Evolutionary conservation across 2,329 filamentous ascomycete species (phyloP), one percentile per base, ranked within the genome.

Genomic region (Basipetospora chlamydospora): DNA sequence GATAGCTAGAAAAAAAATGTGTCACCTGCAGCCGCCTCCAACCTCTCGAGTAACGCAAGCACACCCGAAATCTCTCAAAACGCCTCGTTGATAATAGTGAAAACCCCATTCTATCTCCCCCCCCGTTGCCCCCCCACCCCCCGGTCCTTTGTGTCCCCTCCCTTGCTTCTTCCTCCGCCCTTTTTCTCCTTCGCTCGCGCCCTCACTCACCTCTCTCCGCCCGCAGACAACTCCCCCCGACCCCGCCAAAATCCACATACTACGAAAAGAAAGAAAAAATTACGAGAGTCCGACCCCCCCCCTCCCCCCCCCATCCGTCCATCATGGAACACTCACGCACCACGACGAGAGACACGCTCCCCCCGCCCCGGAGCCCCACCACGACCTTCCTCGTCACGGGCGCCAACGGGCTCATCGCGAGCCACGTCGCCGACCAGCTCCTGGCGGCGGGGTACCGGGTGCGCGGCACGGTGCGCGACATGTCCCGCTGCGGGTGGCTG

Each of bases 381-480:
- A 25, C 36, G n/a, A n/a, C n/a, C 12, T 30, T 41, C 32, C 40
- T 41, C 32, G 28, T 39, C 26, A 41, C 40, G 10, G 40, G 40
- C 20, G 37, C 31, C 7, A 41, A 39, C 26, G 36, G 40, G 17
- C 25, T 39, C 28, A 22, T 41, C 8, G 40, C 36, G 26, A 33
- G 32, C 26, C 34, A 30, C 22, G 37, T 37, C 20, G 33, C 37
- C 11, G 33, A 32, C 15, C 25, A 28, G 21, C 33, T 29, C 28
- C 46, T 54, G 9, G 32, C 48, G 13, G 42, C 42, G 6, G 49
- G 49, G 34, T 49, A 50, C 37, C 34, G 38, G 11, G 46, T 54
- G 21, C 52, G 54, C 37, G 48, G 44, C 22, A 52, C 52, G 26
- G 45, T 54, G 7, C 47, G 51, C 37, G 15, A 17, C 22, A 35